These are phyloP conservation scores for Backusella sp. DNA, from an alignment of 192 early-diverging fungal species.

Conservation along the genomic window DNA sequence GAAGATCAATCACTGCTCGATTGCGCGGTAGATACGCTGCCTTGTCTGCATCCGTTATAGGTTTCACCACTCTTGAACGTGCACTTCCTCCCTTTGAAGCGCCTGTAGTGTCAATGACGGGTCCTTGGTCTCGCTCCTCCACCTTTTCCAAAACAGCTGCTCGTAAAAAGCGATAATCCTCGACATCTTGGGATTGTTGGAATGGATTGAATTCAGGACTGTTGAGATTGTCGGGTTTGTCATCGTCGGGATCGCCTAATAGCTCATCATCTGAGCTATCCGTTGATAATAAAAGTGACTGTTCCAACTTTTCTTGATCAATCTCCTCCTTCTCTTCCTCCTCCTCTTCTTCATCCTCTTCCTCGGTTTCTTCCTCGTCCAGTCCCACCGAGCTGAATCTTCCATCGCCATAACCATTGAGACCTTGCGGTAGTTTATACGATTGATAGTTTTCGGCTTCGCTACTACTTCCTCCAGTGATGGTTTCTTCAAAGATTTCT, in stretches of 20 bases:
- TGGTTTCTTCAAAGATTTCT: neutral
- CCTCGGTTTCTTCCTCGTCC: neutral
- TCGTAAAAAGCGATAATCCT: conserved; percentile 47
- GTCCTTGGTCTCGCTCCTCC: neutral
- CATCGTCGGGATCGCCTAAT: neutral
- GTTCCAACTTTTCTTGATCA: conserved; percentile 12
- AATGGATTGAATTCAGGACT: conserved; percentile 34
- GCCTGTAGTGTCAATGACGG: neutral
- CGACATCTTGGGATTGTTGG: conserved; percentile 33
- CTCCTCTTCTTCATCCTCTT: neutral
- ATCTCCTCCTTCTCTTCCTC: neutral
- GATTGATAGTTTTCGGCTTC: neutral
- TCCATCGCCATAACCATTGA: neutral
- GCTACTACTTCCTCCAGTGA: neutral
- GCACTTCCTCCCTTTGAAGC: conserved; percentile 54
- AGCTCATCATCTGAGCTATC: conserved; percentile 16
- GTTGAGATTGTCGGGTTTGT: neutral
- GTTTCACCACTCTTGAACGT: conserved; percentile 71
- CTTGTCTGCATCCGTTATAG: conserved; percentile 62
- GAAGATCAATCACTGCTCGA: conserved; percentile 27
- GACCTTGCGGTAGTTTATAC: neutral
- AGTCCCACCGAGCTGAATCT: neutral
- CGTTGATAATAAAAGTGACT: neutral
- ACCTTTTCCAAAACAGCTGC: conserved; percentile 33
- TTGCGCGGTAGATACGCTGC: conserved; percentile 55